Evolutionary conservation across 805 yeast species (phyloP).

Genomic region (Yarrowia sp.): DNA sequence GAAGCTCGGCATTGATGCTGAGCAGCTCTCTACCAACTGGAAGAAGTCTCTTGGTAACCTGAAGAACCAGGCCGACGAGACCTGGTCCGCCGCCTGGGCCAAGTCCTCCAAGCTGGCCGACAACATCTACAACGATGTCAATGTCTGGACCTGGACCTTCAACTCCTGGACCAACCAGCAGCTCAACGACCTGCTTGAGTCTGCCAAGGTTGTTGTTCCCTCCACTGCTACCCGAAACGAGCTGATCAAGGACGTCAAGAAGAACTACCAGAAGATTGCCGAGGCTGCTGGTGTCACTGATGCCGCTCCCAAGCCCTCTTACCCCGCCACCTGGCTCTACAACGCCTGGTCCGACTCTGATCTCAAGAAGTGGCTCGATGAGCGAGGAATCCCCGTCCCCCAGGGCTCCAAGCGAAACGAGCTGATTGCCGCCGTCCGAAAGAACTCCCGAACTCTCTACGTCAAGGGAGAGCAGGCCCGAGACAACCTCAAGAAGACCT

Average conservation of each 20-base stretch:
- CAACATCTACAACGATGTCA: constrained; percentile 27
- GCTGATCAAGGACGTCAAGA: constrained; percentile 14
- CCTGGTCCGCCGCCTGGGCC: constrained; percentile 39
- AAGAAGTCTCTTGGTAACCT: constrained; percentile 19
- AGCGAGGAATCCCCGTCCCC: constrained; percentile 49
- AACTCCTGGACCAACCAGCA: constrained; percentile 31
- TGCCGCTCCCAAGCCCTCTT: constrained; percentile 18
- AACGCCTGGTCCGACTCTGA: constrained; percentile 48
- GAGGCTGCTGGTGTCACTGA: constrained; percentile 22
- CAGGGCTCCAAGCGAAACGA: constrained; percentile 49
- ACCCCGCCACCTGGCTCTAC: constrained; percentile 46
- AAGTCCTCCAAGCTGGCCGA: constrained; percentile 35
- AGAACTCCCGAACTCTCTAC: constrained; percentile 45
- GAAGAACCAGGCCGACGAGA: constrained; percentile 37
- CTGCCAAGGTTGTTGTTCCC: constrained; percentile 25
- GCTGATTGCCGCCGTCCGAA: constrained; percentile 50
- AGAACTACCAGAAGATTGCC: constrained; percentile 36
- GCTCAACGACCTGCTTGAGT: constrained; percentile 30
- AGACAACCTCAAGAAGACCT: constrained; percentile 48
- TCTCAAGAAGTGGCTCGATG: constrained; percentile 48
- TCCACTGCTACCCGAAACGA: constrained; percentile 28
- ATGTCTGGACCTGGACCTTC: constrained; percentile 36
- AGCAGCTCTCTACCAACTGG: constrained; percentile 36
- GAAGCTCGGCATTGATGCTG: constrained; percentile 21
- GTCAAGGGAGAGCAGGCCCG: constrained; percentile 45